Evolutionary conservation across 257 asterid species (phyloP).

Genomic region (Primulina eburnea): DNA sequence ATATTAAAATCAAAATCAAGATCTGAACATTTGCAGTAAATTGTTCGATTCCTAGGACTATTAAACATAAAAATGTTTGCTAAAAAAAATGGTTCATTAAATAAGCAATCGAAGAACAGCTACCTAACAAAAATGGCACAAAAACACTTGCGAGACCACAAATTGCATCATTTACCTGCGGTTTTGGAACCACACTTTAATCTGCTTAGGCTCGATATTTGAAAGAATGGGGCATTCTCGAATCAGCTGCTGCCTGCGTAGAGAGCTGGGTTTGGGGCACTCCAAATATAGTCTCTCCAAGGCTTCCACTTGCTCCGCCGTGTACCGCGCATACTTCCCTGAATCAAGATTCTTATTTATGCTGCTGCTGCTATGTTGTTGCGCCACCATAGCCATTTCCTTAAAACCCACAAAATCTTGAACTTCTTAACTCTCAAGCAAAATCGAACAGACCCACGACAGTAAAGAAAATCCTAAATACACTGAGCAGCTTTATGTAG

Average conservation of each 20-base stretch:
- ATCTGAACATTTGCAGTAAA: not conserved
- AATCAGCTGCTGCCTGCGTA: conserved; percentile 84
- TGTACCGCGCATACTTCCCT: conserved; percentile 85
- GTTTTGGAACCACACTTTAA: conserved; percentile 96
- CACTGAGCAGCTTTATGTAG: not conserved
- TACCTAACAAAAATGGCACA: not conserved
- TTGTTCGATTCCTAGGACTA: not conserved
- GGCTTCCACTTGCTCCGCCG: conserved; percentile 93
- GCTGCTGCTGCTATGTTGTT: conserved; percentile 62
- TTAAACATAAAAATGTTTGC: conserved; percentile 3
- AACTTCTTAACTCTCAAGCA: conserved; percentile 3
- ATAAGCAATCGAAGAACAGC: not conserved
- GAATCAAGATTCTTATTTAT: conserved; percentile 70
- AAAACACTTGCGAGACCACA: not conserved
- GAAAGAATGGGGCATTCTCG: conserved; percentile 80
- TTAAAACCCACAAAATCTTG: not conserved
- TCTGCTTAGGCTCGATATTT: conserved; percentile 88
- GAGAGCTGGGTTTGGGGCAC: conserved; percentile 87
- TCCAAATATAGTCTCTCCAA: conserved; percentile 86
- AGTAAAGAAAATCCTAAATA: conserved; percentile 12
- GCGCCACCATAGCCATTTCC: conserved; percentile 90
- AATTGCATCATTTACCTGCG: conserved; percentile 52
- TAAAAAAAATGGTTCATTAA: not conserved
- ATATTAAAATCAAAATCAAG: conserved; percentile 8
- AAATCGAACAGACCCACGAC: conserved; percentile 1